A percentile compares a stretch with the other conserved stretches of the same genome.
phyloP scores from a whole-genome alignment of 2,329 filamentous ascomycete genomes.

The Cercospora nicotianae region DNA sequence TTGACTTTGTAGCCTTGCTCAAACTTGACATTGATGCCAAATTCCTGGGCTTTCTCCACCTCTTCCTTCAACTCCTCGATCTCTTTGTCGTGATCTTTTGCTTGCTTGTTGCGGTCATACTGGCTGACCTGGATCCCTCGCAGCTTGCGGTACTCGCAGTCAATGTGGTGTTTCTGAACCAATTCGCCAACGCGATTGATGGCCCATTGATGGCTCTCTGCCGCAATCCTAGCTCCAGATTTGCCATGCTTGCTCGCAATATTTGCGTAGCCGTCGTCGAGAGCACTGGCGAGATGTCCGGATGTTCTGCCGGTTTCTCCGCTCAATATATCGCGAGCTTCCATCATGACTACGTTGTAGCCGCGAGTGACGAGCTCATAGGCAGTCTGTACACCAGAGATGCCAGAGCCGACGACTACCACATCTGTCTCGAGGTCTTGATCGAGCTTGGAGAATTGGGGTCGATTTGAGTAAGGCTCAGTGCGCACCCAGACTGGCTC shows the following conservation, averaged over 20 bases:
- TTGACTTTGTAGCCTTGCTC: slow-evolving; percentile 49
- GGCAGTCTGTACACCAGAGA: slow-evolving; percentile 53
- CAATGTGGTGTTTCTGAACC: slow-evolving; percentile 51
- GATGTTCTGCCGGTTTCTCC: slow-evolving; percentile 57
- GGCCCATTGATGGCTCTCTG: slow-evolving; percentile 58
- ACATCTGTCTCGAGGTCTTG: slow-evolving; percentile 51
- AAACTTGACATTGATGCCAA: slow-evolving; percentile 49
- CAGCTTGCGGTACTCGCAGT: slow-evolving; percentile 57
- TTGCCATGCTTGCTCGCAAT: slow-evolving; percentile 56
- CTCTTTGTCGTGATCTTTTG: slow-evolving; percentile 48
- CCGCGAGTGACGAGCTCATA: slow-evolving; percentile 57
- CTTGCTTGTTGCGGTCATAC: slow-evolving; percentile 43
- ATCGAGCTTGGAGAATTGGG: slow-evolving; percentile 47
- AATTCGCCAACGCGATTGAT: slow-evolving; percentile 55
- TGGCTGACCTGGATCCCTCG: slow-evolving; percentile 55
- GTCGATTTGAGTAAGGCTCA: slow-evolving; percentile 48
- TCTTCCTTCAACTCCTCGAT: slow-evolving; percentile 50
- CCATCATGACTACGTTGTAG: slow-evolving; percentile 53
- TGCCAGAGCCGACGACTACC: slow-evolving; percentile 55
- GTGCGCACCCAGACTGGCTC: slow-evolving; percentile 57
- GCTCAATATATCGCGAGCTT: slow-evolving; percentile 56
- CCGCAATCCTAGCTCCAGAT: slow-evolving; percentile 50
- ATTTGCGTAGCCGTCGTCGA: slow-evolving; percentile 55
- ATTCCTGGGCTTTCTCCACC: slow-evolving; percentile 44
- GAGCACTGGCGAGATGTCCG: slow-evolving; percentile 55